phyloP scores from a whole-genome alignment of 768 basidiomycete species.

The Tricholoma terreum region DNA sequence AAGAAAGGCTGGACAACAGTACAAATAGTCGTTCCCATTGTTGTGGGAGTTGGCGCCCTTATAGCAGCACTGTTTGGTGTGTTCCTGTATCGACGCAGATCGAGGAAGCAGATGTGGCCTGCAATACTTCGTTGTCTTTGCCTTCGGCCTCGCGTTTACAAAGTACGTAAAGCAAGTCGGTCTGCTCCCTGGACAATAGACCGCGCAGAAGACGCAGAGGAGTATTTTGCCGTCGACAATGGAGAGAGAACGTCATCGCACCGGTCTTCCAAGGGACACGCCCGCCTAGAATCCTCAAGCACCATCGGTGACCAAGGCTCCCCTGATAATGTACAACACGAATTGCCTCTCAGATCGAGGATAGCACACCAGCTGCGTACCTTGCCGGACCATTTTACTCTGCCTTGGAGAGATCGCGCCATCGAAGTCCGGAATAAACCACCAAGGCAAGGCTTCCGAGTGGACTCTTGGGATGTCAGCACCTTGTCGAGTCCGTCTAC shows the following conservation, averaged over 20 bases:
- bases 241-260: not conserved
- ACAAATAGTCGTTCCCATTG: constrained; percentile 10
- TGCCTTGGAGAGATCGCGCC: constrained; percentile 14
- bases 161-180: constrained; percentile 7
- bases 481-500: constrained; percentile 4
- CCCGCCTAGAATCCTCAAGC: not conserved
- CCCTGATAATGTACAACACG: not conserved
- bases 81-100: constrained; percentile 3
- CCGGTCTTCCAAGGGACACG: not conserved
- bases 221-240: constrained; percentile 3
- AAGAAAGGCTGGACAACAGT: not conserved
- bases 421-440: constrained; percentile 9
- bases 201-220: constrained; percentile 8
- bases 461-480: constrained; percentile 15
- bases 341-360: constrained; percentile 7
- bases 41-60: constrained; percentile 3
- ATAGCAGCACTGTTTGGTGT: not conserved
- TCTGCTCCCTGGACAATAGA: constrained; percentile 17
- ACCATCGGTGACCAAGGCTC: not conserved
- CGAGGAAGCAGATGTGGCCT: not conserved
- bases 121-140: not conserved
- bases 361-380: constrained; percentile 13
- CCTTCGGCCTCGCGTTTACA: constrained; percentile 3
- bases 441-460: constrained; percentile 15
- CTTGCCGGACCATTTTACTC: constrained; percentile 10